Percentiles rank a stretch among this genome's conserved stretches.
These are phyloP conservation scores for Leccinum fibrillosum DNA, from an alignment of 768 basidiomycete species.

Conservation along the genomic window DNA sequence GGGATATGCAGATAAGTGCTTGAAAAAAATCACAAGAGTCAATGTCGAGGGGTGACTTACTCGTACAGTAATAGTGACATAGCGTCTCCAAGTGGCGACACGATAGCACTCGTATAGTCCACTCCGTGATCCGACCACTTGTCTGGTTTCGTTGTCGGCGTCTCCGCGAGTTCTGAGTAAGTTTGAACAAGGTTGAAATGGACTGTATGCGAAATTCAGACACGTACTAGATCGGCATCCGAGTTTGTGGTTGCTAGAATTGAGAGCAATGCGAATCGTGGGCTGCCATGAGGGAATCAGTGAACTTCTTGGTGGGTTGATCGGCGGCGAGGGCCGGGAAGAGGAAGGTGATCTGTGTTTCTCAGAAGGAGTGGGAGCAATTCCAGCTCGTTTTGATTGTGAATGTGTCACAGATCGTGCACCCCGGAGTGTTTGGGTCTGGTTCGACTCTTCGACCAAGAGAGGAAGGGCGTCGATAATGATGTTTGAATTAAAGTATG, in stretches of 20 bases:
- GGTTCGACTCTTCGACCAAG: not conserved
- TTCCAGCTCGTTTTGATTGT: too few relatives aligned
- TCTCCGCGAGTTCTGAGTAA: not conserved
- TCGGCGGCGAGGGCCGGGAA: not conserved
- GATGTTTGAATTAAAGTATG: conserved; percentile 16
- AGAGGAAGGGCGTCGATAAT: conserved; percentile 3
- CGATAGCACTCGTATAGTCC: too few relatives aligned
- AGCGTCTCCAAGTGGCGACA: too few relatives aligned
- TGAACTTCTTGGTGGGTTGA: not conserved
- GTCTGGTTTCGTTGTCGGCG: conserved; percentile 4
- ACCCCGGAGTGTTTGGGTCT: not conserved
- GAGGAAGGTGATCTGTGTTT: not conserved
- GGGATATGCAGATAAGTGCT: too few relatives aligned
- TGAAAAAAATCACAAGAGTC: too few relatives aligned
- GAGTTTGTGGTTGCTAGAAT: conserved; percentile 13
- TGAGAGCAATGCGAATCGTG: not conserved
- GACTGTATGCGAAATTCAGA: too few relatives aligned
- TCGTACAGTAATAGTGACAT: too few relatives aligned
- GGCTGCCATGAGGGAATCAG: not conserved
- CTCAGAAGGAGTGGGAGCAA: not conserved
- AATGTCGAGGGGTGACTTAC: too few relatives aligned
- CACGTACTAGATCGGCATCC: conserved; percentile 7
- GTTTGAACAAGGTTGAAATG: too few relatives aligned
- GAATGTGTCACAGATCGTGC: conserved; percentile 1
- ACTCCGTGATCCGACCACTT: conserved; percentile 7